Base-by-base conservation (phyloP, 1,139 yeast species). In the Magnusiomyces sp. region DNA sequence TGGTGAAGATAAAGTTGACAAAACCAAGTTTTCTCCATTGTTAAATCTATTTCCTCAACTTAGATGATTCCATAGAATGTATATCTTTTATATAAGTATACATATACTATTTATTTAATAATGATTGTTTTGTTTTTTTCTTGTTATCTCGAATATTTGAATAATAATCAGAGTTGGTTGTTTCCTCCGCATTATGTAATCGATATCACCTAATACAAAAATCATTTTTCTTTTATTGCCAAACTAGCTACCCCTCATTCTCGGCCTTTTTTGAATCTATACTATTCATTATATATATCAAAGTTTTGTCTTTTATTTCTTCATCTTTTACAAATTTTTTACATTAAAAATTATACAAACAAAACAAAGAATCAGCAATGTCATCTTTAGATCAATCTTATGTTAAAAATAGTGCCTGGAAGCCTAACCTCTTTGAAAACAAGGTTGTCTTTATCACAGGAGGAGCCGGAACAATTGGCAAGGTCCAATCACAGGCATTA, bases 401-500 rank as follows among this genome's bases (percentile, higher is more conserved):
- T 49, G 58, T 67, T 37, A 44, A 61, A 43, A 60, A 58, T 39
- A 47, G 60, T 44, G 61, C 62, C 27, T 71, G 75, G 76, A 81
- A 80, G 58, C 76, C 80, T 1, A 82, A 77, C 56, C 60, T 88
- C 38, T 88, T 88, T 69, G 71, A 77, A 51, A 94, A 86, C 29
- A 89, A 88, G 65, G 95, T 87, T 1, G 95, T 80, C 11, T 85
- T 89, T 60, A 85, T 89, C 49, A 90, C 97, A 1, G 97, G 97
- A 1, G 97, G 97, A 23, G 94, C 96, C 1, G 96, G 97, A 5
- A 80, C 95, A 32, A 89, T 90, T 48, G 89, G 97, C 65, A 72
- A 89, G 49, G 90, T 83, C 2, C 96, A 88, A 64, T 79, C 85
- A 0, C 95, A 85, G 62, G 95, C 95, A 0, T 55, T 90, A 67